Percentiles rank a stretch among this genome's conserved stretches.
These are phyloP conservation scores for Puccinia polysora DNA, from an alignment of 1,284 basidiomycete species.

Conservation along the genomic window DNA sequence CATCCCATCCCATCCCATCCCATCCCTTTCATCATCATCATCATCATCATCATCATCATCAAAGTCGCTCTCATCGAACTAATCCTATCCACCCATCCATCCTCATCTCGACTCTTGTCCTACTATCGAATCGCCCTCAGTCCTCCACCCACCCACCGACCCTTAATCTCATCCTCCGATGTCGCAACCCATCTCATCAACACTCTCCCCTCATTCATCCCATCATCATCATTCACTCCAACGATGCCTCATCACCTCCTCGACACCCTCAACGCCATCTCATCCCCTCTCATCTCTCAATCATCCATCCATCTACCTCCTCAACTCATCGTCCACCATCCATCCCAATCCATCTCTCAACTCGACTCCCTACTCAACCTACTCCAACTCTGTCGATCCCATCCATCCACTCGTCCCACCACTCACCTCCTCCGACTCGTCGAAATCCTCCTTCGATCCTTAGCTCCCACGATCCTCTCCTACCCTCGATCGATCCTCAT, in stretches of 20 bases:
- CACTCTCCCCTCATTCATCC: too few species aligned
- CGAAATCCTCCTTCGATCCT: too few species aligned
- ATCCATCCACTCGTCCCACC: too few species aligned
- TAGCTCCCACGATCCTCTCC: too few species aligned
- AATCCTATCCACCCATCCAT: neutral
- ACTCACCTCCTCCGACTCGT: too few species aligned
- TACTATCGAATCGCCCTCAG: slow-evolving; percentile 10
- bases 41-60: too few species aligned
- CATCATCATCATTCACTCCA: neutral
- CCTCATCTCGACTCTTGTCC: slow-evolving; percentile 12
- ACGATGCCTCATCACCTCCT: neutral
- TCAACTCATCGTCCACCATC: neutral
- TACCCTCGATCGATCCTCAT: too few species aligned
- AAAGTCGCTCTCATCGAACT: neutral
- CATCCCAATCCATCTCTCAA: slow-evolving; percentile 17
- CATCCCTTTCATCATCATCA: neutral
- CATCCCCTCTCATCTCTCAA: neutral
- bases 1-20: too few species aligned
- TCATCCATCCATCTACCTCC: neutral
- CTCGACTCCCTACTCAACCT: too few species aligned
- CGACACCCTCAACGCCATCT: neutral
- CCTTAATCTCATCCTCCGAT: too few species aligned
- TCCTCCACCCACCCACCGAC: neutral
- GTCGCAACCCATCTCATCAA: neutral
- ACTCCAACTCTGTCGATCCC: too few species aligned